A percentile compares a stretch with the other conserved stretches of the same genome.
Evolutionary conservation across 306 rosid species (phyloP).

Genomic region (barrel medic (Medicago truncatula)): DNA sequence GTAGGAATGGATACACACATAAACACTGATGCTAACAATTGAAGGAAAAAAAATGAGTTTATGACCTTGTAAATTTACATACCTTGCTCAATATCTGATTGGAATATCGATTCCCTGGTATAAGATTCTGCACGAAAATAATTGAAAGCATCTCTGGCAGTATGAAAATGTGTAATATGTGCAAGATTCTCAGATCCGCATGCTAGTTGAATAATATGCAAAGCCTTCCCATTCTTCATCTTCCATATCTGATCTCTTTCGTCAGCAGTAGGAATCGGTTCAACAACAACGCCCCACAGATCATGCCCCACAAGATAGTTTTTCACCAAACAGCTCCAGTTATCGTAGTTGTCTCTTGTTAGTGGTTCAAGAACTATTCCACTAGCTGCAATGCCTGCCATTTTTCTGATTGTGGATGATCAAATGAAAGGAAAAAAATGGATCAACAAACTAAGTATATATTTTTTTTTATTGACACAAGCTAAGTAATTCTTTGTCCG

Average conservation of each 20-base stretch:
- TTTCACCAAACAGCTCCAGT: constrained; percentile 23
- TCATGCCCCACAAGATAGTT: background rate
- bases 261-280: no score
- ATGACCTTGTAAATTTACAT: background rate
- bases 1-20: no score
- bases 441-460: no score
- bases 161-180: background rate
- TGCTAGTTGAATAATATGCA: constrained; percentile 40
- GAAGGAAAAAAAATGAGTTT: no score
- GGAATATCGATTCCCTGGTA: background rate
- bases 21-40: no score
- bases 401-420: no score
- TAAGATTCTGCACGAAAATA: no score
- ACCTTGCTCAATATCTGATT: background rate
- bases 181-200: constrained; percentile 16
- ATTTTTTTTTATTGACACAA: no score
- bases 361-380: constrained; percentile 28
- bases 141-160: background rate
- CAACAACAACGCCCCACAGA: constrained; percentile 1
- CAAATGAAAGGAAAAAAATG: no score
- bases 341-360: constrained; percentile 25
- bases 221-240: constrained; percentile 2
- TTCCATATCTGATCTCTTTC: background rate
- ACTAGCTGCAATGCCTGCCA: background rate
- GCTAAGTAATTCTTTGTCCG: no score